These are phyloP conservation scores for Hyphodiscus hymeniophilus DNA, from an alignment of 495 filamentous ascomycete species.

Conservation along the genomic window DNA sequence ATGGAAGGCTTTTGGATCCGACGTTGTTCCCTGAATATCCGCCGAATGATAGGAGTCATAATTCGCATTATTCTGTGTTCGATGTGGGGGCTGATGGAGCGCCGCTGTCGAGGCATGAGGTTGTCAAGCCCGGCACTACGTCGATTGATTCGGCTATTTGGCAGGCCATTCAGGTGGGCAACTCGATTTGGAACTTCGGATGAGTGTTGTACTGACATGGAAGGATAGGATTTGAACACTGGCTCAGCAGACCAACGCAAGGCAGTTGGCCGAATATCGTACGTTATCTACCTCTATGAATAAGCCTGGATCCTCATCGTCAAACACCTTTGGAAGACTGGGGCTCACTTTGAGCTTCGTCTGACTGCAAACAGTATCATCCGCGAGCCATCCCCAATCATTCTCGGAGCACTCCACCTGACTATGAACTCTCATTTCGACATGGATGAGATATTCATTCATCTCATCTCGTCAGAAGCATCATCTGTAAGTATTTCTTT, in stretches of 20 bases:
- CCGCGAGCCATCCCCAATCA: conserved; percentile 42
- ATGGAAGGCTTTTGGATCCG: conserved; percentile 26
- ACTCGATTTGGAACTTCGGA: not conserved
- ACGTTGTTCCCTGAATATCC: conserved; percentile 27
- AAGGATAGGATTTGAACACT: conserved; percentile 33
- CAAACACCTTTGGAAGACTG: no score
- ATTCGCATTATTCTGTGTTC: conserved; percentile 40
- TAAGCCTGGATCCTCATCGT: no score
- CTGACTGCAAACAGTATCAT: conserved; percentile 25
- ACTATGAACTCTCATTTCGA: conserved; percentile 41
- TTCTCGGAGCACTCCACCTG: conserved; percentile 41
- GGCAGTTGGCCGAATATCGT: conserved; percentile 45
- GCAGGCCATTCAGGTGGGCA: conserved; percentile 11
- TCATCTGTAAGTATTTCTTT: conserved; percentile 1
- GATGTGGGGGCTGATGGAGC: conserved; percentile 37
- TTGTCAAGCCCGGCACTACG: conserved; percentile 23
- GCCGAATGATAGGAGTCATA: conserved; percentile 28
- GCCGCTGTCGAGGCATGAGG: conserved; percentile 23
- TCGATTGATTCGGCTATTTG: conserved; percentile 21
- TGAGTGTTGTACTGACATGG: not conserved
- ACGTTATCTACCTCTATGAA: conserved; percentile 5
- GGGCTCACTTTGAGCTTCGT: no score
- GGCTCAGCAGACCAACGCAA: conserved; percentile 26
- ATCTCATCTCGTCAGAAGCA: conserved; percentile 30
- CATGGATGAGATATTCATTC: conserved; percentile 41